A percentile compares a stretch with the other conserved stretches of the same genome.
Evolutionary conservation across 129 eudicot species (phyloP).

Genomic region (Tanacetum coccineum): DNA sequence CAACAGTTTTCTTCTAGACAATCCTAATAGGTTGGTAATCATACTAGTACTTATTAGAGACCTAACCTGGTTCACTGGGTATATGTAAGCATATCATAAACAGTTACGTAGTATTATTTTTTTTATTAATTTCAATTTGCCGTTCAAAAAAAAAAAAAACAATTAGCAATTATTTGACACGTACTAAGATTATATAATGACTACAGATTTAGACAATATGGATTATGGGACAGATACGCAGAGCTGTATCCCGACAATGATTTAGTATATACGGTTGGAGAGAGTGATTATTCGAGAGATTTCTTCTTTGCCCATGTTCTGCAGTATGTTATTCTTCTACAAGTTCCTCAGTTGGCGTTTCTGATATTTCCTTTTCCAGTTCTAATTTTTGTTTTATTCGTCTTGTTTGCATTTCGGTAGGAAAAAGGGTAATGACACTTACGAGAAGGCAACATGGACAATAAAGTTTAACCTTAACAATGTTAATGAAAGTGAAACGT

Average conservation of each 20-base stretch:
- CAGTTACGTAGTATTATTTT: too few relatives aligned
- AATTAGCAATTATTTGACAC: too few relatives aligned
- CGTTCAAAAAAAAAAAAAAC: too few relatives aligned
- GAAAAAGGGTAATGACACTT: background rate
- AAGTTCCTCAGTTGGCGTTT: background rate
- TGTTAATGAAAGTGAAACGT: background rate
- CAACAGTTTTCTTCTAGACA: constrained; percentile 43
- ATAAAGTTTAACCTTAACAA: background rate
- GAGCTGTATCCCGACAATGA: constrained; percentile 51
- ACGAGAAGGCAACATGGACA: constrained; percentile 7
- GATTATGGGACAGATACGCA: constrained; percentile 56
- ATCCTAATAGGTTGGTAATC: constrained; percentile 48
- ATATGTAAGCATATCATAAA: background rate
- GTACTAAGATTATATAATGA: background rate
- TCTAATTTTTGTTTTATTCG: too few relatives aligned
- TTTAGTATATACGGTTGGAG: constrained; percentile 47
- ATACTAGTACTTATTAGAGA: background rate
- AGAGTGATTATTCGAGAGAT: constrained; percentile 43
- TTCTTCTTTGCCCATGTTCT: constrained; percentile 69
- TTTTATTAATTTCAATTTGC: too few relatives aligned
- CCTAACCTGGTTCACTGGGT: too few relatives aligned
- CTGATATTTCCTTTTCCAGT: too few relatives aligned
- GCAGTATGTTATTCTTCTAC: constrained; percentile 31
- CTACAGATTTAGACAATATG: constrained; percentile 70
- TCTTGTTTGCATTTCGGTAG: background rate